Evolutionary conservation across 495 filamentous ascomycete species (phyloP), one percentile per base, ranked within the genome.

Genomic region (Neurospora africana): DNA sequence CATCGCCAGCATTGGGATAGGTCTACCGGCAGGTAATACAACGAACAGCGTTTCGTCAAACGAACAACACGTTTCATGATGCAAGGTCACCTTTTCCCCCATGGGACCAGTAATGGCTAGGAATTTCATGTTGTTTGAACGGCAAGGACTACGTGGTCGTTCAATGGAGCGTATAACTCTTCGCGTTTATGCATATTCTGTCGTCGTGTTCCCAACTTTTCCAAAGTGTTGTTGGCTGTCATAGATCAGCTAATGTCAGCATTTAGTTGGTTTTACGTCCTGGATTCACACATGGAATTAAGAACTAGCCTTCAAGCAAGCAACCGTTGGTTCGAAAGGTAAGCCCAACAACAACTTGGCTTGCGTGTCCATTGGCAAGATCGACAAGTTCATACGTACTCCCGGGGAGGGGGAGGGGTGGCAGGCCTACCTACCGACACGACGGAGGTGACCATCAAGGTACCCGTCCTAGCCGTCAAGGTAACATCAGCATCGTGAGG

Each of bases 401-500:
- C 23, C 53, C 23, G 5, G 36, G n/a, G n/a, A n/a, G n/a, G 43
- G 47, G 44, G 47, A 58, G 47, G 44, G 21, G 27, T 15, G 27
- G 6, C 53, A 30, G 30, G 15, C 21, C n/a, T 7, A 68, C 21
- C 21, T 53, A 15, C 23, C 23, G 21, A 27, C 11, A 58, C 2
- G 11, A n/a, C n/a, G n/a, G n/a, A 27, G 38, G 17, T 75, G 33
- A 37, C 69, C 69, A 71, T 73, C 74, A 75, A 73, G 74, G 74
- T 75, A 27, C 73, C 11, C 67, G 36, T 15, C 23, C n/a, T 27
- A 53, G 44, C 21, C 44, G n/a, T 61, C 13, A 33, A 61, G 53
- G 53, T 61, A 30, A 19, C 53, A 33, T 61, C 27, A 33, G 7
- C 27, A 61, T 61, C 27, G 33, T 61, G 13, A 33, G 21, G 2